A percentile compares a stretch with the other conserved stretches of the same genome.
Evolutionary conservation across 768 basidiomycete species (phyloP).

Genomic region (Neoboletus subvelutipes): DNA sequence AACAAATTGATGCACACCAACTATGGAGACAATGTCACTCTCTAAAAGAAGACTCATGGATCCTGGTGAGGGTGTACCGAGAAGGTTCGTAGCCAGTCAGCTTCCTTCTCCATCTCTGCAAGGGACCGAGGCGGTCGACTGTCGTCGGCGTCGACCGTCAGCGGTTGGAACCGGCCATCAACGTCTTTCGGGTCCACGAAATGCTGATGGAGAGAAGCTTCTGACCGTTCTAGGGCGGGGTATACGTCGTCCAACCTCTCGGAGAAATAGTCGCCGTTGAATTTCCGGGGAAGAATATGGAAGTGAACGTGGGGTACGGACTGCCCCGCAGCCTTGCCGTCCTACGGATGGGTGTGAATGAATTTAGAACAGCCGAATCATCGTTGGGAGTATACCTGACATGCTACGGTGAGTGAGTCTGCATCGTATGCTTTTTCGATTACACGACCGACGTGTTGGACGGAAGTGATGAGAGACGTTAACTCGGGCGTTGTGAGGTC

Average conservation of each 20-base stretch:
- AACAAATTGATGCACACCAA: conserved; percentile 3
- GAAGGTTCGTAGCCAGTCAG: conserved; percentile 61
- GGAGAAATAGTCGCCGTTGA: conserved; percentile 64
- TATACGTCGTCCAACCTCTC: conserved; percentile 72
- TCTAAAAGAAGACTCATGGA: background rate
- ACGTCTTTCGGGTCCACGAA: conserved; percentile 22
- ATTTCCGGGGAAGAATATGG: conserved; percentile 84
- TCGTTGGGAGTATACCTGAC: conserved; percentile 62
- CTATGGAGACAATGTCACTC: background rate
- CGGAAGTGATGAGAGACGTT: conserved; percentile 73
- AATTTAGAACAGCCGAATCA: background rate
- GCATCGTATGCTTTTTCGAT: conserved; percentile 82
- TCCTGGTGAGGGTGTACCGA: conserved; percentile 34
- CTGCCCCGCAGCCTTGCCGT: conserved; percentile 84
- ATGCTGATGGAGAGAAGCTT: conserved; percentile 47
- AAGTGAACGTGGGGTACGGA: conserved; percentile 84
- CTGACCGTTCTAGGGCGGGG: conserved; percentile 69
- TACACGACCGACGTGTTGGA: conserved; percentile 75
- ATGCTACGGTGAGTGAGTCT: conserved; percentile 83
- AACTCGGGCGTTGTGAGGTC: conserved; percentile 69
- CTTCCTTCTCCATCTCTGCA: conserved; percentile 82
- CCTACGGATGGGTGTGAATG: conserved; percentile 44
- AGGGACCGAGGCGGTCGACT: conserved; percentile 56
- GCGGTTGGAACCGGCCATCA: conserved; percentile 33
- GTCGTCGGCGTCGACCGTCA: conserved; percentile 72